phyloP scores from a whole-genome alignment of 148 eudicot species.

The Rhododendron henanense region DNA sequence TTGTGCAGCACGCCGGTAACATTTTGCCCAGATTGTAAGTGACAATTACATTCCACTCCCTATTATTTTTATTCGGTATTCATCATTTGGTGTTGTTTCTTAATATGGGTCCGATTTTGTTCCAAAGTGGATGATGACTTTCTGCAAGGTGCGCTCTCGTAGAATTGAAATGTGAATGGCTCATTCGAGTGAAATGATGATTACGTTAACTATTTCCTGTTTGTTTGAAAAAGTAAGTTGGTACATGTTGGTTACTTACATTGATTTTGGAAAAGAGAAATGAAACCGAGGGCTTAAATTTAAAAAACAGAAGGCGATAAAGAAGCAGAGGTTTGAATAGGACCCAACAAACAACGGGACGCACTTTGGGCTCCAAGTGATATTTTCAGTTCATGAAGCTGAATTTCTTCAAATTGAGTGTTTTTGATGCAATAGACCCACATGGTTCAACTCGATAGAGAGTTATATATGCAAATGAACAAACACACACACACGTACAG shows the following conservation, averaged over 20 bases:
- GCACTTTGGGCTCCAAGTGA: background rate
- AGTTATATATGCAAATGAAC: background rate
- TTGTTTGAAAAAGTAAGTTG: background rate
- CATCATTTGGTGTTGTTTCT: background rate
- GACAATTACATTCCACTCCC: background rate
- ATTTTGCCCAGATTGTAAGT: conserved; percentile 94
- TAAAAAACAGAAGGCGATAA: background rate
- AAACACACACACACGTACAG: too few relatives aligned
- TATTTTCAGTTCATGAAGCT: background rate
- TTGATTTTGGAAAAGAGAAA: background rate
- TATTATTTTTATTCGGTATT: background rate
- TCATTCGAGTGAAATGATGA: background rate
- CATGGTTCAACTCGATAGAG: background rate
- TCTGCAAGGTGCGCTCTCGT: background rate
- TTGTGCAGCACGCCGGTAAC: conserved; percentile 98
- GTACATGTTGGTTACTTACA: background rate
- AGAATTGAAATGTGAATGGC: background rate
- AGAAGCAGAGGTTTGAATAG: background rate
- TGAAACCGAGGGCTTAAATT: background rate
- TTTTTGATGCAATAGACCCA: background rate
- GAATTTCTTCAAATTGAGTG: background rate
- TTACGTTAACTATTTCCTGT: background rate
- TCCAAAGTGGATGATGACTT: background rate
- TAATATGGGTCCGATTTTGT: background rate
- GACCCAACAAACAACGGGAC: background rate